Base-by-base conservation (phyloP, 1,139 yeast genomes). In the Pichia kudriavzevii region DNA sequence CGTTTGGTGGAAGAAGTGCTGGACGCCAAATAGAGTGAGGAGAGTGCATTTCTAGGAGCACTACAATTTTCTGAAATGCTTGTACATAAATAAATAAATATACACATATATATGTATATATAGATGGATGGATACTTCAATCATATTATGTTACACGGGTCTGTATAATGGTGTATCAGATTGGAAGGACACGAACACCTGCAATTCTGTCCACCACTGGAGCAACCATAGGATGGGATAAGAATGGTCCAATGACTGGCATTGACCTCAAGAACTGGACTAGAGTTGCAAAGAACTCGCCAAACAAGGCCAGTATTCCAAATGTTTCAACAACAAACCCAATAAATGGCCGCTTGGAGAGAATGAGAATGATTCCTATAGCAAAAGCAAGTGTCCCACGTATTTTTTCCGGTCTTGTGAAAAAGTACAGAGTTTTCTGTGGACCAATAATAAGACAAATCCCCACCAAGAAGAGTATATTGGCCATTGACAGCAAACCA, bases 241-340 rank as follows among this genome's bases (percentile, higher is more conserved):
- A 69, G 7, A 87, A 45, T 28, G 94, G 93, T 0, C 98, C 98
- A 43, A 91, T 77, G 39, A 83, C 58, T 3, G 98, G 98, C 52
- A 91, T 62, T 3, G 94, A 80, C 54, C 96, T 70, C 50, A 91
- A 67, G 53, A 91, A 88, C 48, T 84, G 83, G n/a, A 91, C 73
- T 38, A 91, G 79, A 16, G 94, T 84, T 11, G 95, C 91, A 32
- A 52, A 54, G 38, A 48, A 49, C 31, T 49, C 62, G 39, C 59
- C 97, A 61, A 91, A 91, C 34, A 91, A 66, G 6, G 88, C 88
- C 46, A 88, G 62, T 26, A 91, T 85, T 14, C 98, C 98, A 46
- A 88, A 65, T 38, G 82, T 73, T 58, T 91, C 98, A 38, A 91
- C 64, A 8, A 79, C 58, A 51, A 91, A 88, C 15, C 98, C 98